Conservation (phyloP, 2,329 filamentous ascomycete genomes). For the Chaetomiaceae sp. region DNA sequence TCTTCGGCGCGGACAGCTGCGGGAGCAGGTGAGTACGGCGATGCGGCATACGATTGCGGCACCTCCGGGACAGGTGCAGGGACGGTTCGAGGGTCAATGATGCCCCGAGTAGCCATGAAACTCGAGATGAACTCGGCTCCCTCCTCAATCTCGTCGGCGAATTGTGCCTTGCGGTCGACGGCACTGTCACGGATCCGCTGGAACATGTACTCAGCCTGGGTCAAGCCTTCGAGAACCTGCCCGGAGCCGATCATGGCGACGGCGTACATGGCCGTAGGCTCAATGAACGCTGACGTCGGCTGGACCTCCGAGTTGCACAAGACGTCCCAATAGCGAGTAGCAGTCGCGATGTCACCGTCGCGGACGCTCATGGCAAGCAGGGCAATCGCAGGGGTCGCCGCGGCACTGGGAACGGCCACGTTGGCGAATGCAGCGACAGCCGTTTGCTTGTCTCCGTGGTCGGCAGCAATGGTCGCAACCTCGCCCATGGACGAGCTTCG, state of each 20-base stretch:
- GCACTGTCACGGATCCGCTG: slow-evolving; percentile 65
- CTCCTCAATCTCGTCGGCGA: slow-evolving; percentile 79
- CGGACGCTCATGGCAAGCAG: slow-evolving; percentile 84
- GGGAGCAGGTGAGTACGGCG: slow-evolving; percentile 48
- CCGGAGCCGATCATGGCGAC: slow-evolving; percentile 82
- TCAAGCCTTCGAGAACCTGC: slow-evolving; percentile 73
- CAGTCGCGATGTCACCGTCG: slow-evolving; percentile 68
- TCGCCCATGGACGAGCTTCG: slow-evolving; percentile 60
- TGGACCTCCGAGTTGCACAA: slow-evolving; percentile 57
- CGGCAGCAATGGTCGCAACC: slow-evolving; percentile 73
- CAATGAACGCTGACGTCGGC: slow-evolving; percentile 63
- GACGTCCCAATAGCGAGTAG: slow-evolving; percentile 73
- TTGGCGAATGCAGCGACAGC: slow-evolving; percentile 61
- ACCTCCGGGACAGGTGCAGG: slow-evolving; percentile 39
- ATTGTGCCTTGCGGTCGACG: slow-evolving; percentile 44
- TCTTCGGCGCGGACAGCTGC: slow-evolving; percentile 65
- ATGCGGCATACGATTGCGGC: slow-evolving; percentile 44
- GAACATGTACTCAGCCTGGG: slow-evolving; percentile 80
- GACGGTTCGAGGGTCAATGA: slow-evolving; percentile 49
- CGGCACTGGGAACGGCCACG: slow-evolving; percentile 47
- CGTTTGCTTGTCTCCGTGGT: slow-evolving; percentile 63
- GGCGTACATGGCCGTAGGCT: slow-evolving; percentile 85
- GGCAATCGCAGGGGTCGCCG: slow-evolving; percentile 62
- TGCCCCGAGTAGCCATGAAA: slow-evolving; percentile 52
- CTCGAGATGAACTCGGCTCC: slow-evolving; percentile 62